Percentiles rank a stretch among this genome's conserved stretches.
Conservation (phyloP, 441 rosid genomes). For the Erodium texanum region DNA sequence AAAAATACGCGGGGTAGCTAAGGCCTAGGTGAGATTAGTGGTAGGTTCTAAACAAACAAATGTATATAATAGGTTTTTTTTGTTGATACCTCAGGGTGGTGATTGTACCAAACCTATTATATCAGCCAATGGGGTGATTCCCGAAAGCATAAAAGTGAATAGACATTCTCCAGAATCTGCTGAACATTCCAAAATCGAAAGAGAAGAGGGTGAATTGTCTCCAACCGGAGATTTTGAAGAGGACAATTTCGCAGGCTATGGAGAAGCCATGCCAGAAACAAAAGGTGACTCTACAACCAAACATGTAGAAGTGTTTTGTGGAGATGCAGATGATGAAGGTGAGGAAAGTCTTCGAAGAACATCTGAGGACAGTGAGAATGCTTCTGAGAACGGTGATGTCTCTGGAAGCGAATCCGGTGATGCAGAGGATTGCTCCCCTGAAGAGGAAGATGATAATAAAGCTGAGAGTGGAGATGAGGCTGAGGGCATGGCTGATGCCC, state of each 20-base stretch:
- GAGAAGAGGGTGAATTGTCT: conserved; percentile 98
- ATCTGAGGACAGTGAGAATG: conserved; percentile 80
- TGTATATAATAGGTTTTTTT: conserved; percentile 8
- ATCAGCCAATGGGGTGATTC: conserved; percentile 42
- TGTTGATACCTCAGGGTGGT: conserved; percentile 41
- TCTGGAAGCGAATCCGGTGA: conserved; percentile 87
- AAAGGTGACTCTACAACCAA: conserved; percentile 46
- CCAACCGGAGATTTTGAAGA: conserved; percentile 91
- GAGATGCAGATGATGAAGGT: conserved; percentile 71
- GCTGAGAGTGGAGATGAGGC: conserved; percentile 97
- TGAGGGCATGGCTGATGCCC: conserved; percentile 74
- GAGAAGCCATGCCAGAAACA: conserved; percentile 41
- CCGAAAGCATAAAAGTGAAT: conserved; percentile 39
- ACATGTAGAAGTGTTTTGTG: conserved; percentile 39
- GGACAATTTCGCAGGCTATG: conserved; percentile 75
- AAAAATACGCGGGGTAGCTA: no score
- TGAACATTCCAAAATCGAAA: conserved; percentile 58
- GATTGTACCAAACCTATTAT: conserved; percentile 33
- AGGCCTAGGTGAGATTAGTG: no score
- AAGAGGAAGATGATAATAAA: conserved; percentile 66
- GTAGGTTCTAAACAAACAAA: conserved; percentile 10
- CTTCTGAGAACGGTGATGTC: conserved; percentile 83
- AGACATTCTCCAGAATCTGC: conserved; percentile 45
- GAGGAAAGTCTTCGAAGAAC: conserved; percentile 83
- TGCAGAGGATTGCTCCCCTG: conserved; percentile 69